These are phyloP conservation scores for Kodamaea ohmeri DNA, from an alignment of 1,139 yeast genomes.

Conservation along the genomic window DNA sequence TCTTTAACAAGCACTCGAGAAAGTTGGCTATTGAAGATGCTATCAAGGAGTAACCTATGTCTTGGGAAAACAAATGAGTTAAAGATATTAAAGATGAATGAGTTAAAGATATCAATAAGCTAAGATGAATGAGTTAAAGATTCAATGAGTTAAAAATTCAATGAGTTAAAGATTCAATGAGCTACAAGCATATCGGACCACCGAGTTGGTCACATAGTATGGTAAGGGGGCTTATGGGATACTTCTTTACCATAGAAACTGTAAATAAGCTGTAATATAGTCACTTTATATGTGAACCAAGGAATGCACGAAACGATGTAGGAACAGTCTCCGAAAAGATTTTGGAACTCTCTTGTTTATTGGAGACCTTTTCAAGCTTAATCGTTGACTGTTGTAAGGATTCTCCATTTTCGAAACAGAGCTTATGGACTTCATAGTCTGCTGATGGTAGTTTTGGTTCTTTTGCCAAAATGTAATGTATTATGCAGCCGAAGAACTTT, in stretches of 20 bases:
- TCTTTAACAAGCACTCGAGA: conserved; percentile 70
- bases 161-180: too few species aligned
- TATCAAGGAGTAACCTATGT: conserved; percentile 32
- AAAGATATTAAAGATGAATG: too few species aligned
- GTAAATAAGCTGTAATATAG: conserved; percentile 6
- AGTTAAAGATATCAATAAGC: too few species aligned
- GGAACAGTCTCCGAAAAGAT: conserved; percentile 18
- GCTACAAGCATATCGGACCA: too few species aligned
- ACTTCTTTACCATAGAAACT: conserved; percentile 10
- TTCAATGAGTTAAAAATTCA: too few species aligned
- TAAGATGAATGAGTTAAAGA: too few species aligned
- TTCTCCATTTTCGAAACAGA: conserved; percentile 7
- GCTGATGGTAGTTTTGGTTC: conserved; percentile 3
- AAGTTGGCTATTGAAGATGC: conserved; percentile 65
- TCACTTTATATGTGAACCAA: conserved; percentile 2
- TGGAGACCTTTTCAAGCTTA: conserved; percentile 7
- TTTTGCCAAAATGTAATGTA: conserved; percentile 16
- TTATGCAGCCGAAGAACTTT: conserved; percentile 19
- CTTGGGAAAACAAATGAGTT: neutral
- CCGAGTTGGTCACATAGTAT: too few species aligned
- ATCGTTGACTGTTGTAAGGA: conserved; percentile 6
- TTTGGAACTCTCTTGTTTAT: conserved; percentile 6
- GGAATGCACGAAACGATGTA: conserved; percentile 18
- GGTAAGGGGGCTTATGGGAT: too few species aligned
- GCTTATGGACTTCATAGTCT: conserved; percentile 7